Evolutionary conservation across 2,329 filamentous ascomycete species (phyloP).

Genomic region (Pseudocercospora crystallina): DNA sequence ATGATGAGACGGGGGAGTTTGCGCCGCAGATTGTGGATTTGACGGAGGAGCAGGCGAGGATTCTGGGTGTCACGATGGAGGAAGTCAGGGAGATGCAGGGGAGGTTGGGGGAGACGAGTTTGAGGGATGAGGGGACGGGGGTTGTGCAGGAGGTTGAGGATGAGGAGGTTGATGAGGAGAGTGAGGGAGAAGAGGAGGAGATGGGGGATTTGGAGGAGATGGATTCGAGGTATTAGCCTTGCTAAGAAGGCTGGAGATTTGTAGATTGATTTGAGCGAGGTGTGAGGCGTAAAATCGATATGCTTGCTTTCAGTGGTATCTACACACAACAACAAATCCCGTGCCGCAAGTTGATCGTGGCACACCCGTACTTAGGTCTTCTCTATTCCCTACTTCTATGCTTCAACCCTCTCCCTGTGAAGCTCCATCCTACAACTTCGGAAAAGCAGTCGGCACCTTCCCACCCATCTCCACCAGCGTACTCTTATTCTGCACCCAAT

Average conservation of each 20-base stretch:
- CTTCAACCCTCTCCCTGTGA: neutral
- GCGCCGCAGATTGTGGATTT: conserved; percentile 61
- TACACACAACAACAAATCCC: too few species aligned
- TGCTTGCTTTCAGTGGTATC: too few species aligned
- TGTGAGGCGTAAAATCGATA: too few species aligned
- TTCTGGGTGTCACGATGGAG: conserved; percentile 35
- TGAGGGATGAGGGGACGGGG: conserved; percentile 26
- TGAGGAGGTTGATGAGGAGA: conserved; percentile 18
- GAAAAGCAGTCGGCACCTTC: conserved; percentile 67
- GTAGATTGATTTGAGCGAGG: neutral
- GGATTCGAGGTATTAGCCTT: conserved; percentile 31
- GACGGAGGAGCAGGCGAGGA: conserved; percentile 43
- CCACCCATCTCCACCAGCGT: conserved; percentile 81
- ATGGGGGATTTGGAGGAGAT: conserved; percentile 38
- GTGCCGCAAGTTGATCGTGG: too few species aligned
- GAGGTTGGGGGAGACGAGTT: conserved; percentile 20
- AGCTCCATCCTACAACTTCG: conserved; percentile 16
- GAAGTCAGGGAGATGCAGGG: conserved; percentile 25
- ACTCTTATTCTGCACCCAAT: conserved; percentile 85
- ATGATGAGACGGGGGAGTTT: conserved; percentile 65
- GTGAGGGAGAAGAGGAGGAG: conserved; percentile 33
- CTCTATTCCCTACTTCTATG: too few species aligned
- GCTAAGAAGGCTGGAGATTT: neutral
- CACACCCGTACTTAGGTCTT: too few species aligned
- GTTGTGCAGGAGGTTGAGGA: conserved; percentile 37